A percentile compares a stretch with the other conserved stretches of the same genome.
phyloP scores from a whole-genome alignment of 2,329 filamentous ascomycete species.

The Cadophora sp. region DNA sequence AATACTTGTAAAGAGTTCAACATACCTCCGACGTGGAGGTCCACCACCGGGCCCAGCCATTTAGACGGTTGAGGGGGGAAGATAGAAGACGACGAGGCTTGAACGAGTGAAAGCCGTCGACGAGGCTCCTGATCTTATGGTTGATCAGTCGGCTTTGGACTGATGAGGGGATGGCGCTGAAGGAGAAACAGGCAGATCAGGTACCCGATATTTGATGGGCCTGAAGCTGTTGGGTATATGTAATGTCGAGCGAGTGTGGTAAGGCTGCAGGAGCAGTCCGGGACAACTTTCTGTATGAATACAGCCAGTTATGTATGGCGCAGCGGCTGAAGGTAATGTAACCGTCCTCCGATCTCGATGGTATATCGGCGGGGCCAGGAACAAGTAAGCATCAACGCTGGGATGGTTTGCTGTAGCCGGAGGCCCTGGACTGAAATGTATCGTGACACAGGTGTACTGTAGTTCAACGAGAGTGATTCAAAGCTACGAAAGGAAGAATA shows the following conservation, averaged over 20 bases:
- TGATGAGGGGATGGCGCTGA: slow-evolving; percentile 21
- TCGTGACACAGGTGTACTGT: slow-evolving; percentile 25
- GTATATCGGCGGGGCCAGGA: slow-evolving; percentile 24
- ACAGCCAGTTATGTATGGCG: slow-evolving; percentile 34
- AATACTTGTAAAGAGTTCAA: slow-evolving; percentile 22
- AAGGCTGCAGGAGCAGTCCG: slow-evolving; percentile 37
- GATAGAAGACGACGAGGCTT: slow-evolving; percentile 46
- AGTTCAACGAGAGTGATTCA: slow-evolving; percentile 31
- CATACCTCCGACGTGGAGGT: slow-evolving; percentile 76
- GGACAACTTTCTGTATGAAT: slow-evolving; percentile 30
- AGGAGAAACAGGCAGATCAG: slow-evolving; percentile 31
- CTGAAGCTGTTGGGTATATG: slow-evolving; percentile 40
- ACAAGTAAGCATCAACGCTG: slow-evolving; percentile 39
- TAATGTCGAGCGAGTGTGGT: slow-evolving; percentile 43
- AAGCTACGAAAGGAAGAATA: slow-evolving; percentile 33
- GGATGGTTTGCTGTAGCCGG: slow-evolving; percentile 22
- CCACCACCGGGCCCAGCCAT: slow-evolving; percentile 97
- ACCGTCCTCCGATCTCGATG: slow-evolving; percentile 33
- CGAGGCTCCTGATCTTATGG: slow-evolving; percentile 36
- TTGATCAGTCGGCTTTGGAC: slow-evolving; percentile 26
- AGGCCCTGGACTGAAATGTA: slow-evolving; percentile 12
- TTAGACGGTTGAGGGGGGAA: slow-evolving; percentile 43
- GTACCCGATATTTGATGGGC: slow-evolving; percentile 30
- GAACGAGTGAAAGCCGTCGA: slow-evolving; percentile 46
- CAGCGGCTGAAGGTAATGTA: slow-evolving; percentile 42